These are phyloP conservation scores for Mucor ambiguus DNA, from an alignment of 371 early-diverging fungal species.

Conservation along the genomic window DNA sequence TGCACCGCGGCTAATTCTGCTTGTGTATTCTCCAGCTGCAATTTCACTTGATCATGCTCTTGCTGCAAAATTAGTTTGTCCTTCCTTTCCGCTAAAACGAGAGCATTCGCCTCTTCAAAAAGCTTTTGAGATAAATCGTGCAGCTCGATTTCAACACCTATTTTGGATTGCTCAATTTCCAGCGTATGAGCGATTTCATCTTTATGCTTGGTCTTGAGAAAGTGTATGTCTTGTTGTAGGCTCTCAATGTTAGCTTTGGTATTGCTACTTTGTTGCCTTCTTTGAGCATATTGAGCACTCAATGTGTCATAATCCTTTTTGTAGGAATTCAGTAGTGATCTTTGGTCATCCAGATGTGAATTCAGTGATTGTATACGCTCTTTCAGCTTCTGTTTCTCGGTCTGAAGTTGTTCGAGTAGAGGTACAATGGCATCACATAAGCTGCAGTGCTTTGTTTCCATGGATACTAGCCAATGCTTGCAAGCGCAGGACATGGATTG, in stretches of 20 bases:
- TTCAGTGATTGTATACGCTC: background rate
- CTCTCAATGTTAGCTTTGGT: constrained; percentile 61
- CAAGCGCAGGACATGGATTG: constrained; percentile 3
- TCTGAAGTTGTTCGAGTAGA: background rate
- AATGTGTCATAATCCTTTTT: background rate
- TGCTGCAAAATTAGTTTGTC: constrained; percentile 56
- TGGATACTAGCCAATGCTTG: constrained; percentile 10
- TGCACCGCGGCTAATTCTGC: constrained; percentile 12
- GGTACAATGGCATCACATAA: constrained; percentile 16
- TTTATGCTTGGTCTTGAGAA: constrained; percentile 82
- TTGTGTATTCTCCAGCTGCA: constrained; percentile 51
- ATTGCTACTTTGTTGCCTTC: background rate
- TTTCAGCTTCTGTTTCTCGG: background rate
- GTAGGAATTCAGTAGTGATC: constrained; percentile 1
- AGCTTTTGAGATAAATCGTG: constrained; percentile 74
- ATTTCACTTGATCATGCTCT: constrained; percentile 58
- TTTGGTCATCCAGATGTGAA: background rate
- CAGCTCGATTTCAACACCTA: constrained; percentile 69
- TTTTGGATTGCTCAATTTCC: constrained; percentile 66
- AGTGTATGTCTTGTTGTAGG: constrained; percentile 74
- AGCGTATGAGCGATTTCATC: constrained; percentile 67
- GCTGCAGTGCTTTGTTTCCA: constrained; percentile 15
- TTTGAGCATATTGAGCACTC: background rate
- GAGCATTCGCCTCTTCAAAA: constrained; percentile 88
- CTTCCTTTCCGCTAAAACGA: constrained; percentile 79